A percentile compares a stretch with the other conserved stretches of the same genome.
phyloP scores from a whole-genome alignment of 495 filamentous ascomycete species.

The Letharia lupina region DNA sequence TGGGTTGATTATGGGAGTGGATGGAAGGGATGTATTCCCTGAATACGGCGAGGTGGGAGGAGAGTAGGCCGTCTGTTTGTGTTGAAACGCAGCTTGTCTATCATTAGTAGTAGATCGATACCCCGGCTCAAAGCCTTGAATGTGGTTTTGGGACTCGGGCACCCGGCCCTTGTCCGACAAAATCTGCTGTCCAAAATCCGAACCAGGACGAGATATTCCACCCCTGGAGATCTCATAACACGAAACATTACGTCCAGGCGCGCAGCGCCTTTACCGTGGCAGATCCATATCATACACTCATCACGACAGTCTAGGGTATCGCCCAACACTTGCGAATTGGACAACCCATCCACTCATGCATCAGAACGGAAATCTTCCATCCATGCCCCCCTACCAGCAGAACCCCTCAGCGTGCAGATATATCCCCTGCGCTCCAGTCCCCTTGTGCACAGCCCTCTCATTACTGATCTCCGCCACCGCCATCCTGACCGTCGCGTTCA shows the following conservation, averaged over 20 bases:
- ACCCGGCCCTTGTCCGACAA: background rate
- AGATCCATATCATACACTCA: background rate
- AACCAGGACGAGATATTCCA: background rate
- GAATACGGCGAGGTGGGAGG: background rate
- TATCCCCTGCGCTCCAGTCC: slow-evolving; percentile 76
- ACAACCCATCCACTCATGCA: background rate
- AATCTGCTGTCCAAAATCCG: too few relatives aligned
- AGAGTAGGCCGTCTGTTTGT: background rate
- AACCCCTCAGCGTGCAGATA: slow-evolving; percentile 41
- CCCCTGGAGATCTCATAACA: background rate
- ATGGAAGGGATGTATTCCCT: background rate
- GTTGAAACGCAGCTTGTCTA: background rate
- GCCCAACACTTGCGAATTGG: background rate
- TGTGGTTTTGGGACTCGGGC: background rate
- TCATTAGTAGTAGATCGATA: background rate
- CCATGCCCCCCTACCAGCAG: slow-evolving; percentile 3
- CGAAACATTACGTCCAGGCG: background rate
- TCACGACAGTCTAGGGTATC: background rate
- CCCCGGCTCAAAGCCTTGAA: background rate
- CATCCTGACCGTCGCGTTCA: slow-evolving; percentile 57
- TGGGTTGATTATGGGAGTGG: background rate
- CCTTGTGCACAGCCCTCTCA: slow-evolving; percentile 84
- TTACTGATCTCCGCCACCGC: slow-evolving; percentile 65
- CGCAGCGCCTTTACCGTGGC: background rate
- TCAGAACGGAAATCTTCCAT: background rate